Conservation (phyloP, 75 land plant species). For the Cunninghamia lanceolata region DNA sequence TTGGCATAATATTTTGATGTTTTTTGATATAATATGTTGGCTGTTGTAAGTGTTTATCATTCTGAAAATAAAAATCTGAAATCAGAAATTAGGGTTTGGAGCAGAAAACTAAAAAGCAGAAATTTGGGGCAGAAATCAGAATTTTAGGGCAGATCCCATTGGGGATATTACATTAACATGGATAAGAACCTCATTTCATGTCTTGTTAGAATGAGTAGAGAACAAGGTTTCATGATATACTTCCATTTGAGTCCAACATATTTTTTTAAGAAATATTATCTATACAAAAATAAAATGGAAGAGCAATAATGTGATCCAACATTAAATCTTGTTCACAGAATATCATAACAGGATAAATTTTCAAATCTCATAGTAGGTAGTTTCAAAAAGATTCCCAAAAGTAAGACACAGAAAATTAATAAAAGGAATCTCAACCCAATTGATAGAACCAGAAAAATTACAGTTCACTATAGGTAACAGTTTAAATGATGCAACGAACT, state of each 20-base stretch:
- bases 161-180: too few species aligned
- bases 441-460: background rate
- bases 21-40: too few species aligned
- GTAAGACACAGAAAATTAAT: background rate
- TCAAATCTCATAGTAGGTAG: background rate
- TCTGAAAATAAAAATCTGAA: too few species aligned
- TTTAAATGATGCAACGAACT: background rate
- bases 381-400: background rate
- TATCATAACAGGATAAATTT: background rate
- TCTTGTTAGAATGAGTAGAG: background rate
- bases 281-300: background rate
- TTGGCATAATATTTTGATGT: too few species aligned
- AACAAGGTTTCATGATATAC: background rate
- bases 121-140: too few species aligned
- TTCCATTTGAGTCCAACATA: background rate
- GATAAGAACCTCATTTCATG: background rate
- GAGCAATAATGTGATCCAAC: background rate
- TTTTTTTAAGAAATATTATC: background rate
- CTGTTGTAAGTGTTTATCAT: too few species aligned
- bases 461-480: background rate
- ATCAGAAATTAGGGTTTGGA: too few species aligned
- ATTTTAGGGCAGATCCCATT: too few species aligned
- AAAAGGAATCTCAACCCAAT: background rate
- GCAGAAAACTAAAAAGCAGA: too few species aligned
- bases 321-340: background rate